These are phyloP conservation scores for Botrytis deweyae DNA, from an alignment of 2,329 filamentous ascomycete species.

Conservation along the genomic window DNA sequence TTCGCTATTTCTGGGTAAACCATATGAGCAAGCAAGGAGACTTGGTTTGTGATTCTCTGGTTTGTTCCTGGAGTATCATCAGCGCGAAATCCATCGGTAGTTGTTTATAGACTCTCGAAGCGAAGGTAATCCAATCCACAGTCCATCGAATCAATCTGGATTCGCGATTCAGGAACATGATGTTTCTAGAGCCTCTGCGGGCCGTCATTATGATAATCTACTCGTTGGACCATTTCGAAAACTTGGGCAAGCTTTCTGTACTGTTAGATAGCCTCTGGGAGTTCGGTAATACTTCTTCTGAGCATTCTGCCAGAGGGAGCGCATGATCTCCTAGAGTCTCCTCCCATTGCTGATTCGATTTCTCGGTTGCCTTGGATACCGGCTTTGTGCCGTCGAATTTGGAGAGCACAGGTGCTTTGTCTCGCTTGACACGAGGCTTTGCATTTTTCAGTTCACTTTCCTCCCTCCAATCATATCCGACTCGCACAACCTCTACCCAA, in stretches of 20 bases:
- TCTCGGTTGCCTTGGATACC: background rate
- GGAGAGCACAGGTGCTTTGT: background rate
- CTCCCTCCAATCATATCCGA: constrained; percentile 19
- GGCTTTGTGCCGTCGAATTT: background rate
- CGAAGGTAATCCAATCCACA: background rate
- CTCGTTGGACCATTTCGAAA: background rate
- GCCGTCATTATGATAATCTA: background rate
- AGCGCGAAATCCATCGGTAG: background rate
- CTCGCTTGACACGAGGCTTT: background rate
- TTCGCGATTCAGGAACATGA: background rate
- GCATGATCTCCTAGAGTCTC: background rate
- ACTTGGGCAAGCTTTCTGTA: background rate
- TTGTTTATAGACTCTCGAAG: background rate
- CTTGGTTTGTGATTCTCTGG: background rate
- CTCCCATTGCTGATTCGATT: background rate
- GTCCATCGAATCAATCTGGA: background rate
- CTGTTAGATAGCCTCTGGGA: background rate
- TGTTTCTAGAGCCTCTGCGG: background rate
- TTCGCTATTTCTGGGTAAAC: background rate
- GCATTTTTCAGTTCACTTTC: background rate
- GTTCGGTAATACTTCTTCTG: background rate
- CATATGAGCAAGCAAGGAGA: background rate
- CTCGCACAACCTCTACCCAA: constrained; percentile 14
- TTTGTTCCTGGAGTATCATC: background rate
- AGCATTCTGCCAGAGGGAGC: background rate